Evolutionary conservation across 441 rosid genomes (phyloP).

Genomic region (Adansonia rubrostipa): DNA sequence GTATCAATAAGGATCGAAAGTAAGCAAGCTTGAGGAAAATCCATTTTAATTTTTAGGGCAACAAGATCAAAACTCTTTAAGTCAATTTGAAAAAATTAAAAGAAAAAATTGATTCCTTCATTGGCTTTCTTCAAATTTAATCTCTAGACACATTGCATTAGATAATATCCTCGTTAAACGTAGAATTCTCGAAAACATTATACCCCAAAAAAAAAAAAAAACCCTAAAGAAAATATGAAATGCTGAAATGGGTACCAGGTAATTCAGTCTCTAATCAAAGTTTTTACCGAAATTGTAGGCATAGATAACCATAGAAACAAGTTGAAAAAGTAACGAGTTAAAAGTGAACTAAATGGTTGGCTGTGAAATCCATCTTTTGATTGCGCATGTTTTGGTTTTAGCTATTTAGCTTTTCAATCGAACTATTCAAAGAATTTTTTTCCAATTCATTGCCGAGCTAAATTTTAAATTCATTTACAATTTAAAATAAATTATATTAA

Average conservation of each 20-base stretch:
- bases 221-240: background rate
- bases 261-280: background rate
- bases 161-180: background rate
- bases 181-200: conserved; percentile 18
- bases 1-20: background rate
- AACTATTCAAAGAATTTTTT: too few species aligned
- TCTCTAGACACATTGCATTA: background rate
- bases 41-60: background rate
- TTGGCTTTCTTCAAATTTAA: background rate
- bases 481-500: too few species aligned
- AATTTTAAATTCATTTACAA: too few species aligned
- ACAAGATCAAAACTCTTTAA: background rate
- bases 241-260: background rate
- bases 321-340: conserved; percentile 3
- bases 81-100: too few species aligned
- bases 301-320: background rate
- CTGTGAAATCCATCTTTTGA: too few species aligned
- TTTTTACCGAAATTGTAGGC: background rate
- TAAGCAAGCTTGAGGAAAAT: background rate
- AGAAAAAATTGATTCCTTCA: background rate
- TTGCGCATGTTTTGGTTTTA: too few species aligned
- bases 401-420: too few species aligned
- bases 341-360: background rate
- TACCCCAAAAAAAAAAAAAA: background rate
- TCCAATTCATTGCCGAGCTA: too few species aligned